Evolutionary conservation across 768 basidiomycete species (phyloP), one percentile per base, ranked within the genome.

Genomic region (Phanerodontia chrysosporium): DNA sequence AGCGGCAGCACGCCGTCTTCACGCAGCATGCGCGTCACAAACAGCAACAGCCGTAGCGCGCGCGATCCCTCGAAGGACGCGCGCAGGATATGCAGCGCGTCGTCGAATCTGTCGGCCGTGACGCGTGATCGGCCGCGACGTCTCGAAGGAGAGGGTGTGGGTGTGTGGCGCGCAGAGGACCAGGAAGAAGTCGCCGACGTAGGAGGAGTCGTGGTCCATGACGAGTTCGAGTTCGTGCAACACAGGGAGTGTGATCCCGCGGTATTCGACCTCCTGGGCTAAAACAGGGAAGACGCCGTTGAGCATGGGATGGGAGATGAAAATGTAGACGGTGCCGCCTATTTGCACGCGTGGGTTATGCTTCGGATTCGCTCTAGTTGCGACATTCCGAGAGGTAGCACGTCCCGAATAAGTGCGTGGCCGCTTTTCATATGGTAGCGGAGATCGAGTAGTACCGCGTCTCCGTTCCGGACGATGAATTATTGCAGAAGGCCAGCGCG

Each of bases 151-250:
- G 28, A 61, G 27, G 24, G 24, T 24, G 13, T 30, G 56, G 2
- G 58, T 44, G 14, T 49, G 4, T 4, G 60, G 60, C 4, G 51
- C 60, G 13, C n/a, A 13, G 42, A 61, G 16, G 27, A 54, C 28
- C 10, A 4, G 12, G 49, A 61, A 45, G 28, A 57, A 58, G 30
- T 35, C 29, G n/a, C 8, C n/a, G 39, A 61, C 42, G 24, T 58
- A 61, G 21, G 4, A 4, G 10, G 4, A 10, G 44, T 49, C 44
- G 4, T 32, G 51, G 13, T 39, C 3, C 24, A 58, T 52, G 12
- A 48, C 57, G 30, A 61, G 36, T 12, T 53, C 55, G 8, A 61
- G 51, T 2, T 49, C 28, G 10, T 28, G 51, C 14, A 61, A 51
- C 24, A 2, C 3, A 18, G 39, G 49, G 0, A 61, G 29, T 28